Conservation (phyloP, 176 grass and related monocot species). For the Aechmea fasciata region DNA sequence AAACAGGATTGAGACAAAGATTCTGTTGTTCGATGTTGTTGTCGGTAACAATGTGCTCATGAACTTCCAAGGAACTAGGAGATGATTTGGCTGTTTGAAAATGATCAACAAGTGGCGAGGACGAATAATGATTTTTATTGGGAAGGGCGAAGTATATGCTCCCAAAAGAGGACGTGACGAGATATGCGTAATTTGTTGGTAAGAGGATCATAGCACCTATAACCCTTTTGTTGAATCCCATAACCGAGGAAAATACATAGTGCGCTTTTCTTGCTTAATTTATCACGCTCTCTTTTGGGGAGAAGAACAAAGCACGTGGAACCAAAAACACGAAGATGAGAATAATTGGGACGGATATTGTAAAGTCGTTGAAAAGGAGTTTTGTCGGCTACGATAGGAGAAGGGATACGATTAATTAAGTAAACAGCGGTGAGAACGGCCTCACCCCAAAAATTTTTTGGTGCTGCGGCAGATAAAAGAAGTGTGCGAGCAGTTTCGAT, state of each 20-base stretch:
- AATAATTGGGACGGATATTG: not conserved
- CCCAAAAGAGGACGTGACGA: not conserved
- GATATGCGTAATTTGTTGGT: not conserved
- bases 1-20: too few relatives aligned
- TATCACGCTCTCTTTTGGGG: not conserved
- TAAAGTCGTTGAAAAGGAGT: not conserved
- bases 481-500: not conserved
- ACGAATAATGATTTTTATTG: not conserved
- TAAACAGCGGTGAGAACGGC: not conserved
- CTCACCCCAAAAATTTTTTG: not conserved
- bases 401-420: not conserved
- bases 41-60: too few relatives aligned
- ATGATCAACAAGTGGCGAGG: not conserved
- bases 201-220: not conserved
- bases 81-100: not conserved
- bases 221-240: not conserved
- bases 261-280: not conserved
- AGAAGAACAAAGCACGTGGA: not conserved
- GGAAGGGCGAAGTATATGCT: not conserved
- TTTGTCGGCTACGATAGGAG: not conserved
- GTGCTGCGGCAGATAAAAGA: not conserved
- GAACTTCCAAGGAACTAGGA: too few relatives aligned
- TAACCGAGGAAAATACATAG: not conserved
- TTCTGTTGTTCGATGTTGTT: too few relatives aligned
- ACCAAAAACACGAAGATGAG: not conserved